Evolutionary conservation across 768 basidiomycete genomes (phyloP), one percentile per base, ranked within the genome.

Genomic region (Leccinum boreale): DNA sequence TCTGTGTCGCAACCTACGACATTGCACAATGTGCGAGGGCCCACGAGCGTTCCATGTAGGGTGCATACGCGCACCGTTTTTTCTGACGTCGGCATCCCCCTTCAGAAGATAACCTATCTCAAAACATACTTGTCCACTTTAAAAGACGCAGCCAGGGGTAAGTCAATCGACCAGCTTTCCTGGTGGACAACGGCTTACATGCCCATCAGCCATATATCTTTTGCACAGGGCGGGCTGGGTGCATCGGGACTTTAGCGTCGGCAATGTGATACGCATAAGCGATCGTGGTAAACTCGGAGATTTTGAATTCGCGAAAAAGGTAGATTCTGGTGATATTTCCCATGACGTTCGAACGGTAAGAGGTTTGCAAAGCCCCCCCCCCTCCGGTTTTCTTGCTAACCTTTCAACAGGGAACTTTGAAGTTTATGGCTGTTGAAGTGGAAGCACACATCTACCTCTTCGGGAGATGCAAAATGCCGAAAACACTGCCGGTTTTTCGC

Each of bases 261-360:
- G 24, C 1, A 61, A 61, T 3, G 35, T 54, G 15, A 10, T 58
- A 2, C 49, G 49, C 42, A 19, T 21, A 5, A 2, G 10, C 19
- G 48, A 21, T 61, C 7, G 26, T 1, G 57, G 63, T 23, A 61
- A 65, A 21, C 21, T 65, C 15, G 21, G 11, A 1, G 63, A 65
- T 48, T 50, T 65, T 1, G 58, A 65, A 19, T 62, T 50, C 19
- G 60, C 53, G 7, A 62, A 65, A 29, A 52, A 17, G 5, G 19
- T 55, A 1, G 7, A 29, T 21, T 50, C 50, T 0, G 31, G 31
- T 12, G 5, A 55, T 3, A 2, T 21, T 12, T 35, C 50, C 5
- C 55, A 57, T 2, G 47, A 58, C 2, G 24, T 44, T 52, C 58
- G 48, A 53, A 64, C 55, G 5, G 64, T 65, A 33, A 55, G 55